phyloP scores from a whole-genome alignment of 441 rosid genomes.

The Brassica balearica region DNA sequence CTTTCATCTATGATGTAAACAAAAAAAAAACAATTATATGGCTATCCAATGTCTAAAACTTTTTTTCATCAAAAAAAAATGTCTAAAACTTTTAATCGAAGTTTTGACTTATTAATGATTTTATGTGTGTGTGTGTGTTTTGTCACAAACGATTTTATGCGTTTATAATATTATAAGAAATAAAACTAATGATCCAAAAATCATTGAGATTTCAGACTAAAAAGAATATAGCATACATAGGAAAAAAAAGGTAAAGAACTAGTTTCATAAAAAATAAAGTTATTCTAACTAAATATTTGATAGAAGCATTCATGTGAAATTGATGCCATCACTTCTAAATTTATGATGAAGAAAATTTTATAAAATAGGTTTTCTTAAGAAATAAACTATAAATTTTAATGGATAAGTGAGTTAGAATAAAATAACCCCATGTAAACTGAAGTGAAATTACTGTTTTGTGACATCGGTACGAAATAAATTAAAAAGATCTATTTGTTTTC shows the following conservation, averaged over 20 bases:
- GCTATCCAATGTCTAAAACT: neutral
- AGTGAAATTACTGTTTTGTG: conserved; percentile 13
- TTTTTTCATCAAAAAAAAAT: no score
- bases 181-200: neutral
- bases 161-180: neutral
- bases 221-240: neutral
- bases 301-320: neutral
- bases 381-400: neutral
- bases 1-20: neutral
- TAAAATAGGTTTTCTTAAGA: neutral
- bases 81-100: neutral
- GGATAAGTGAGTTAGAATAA: conserved; percentile 19
- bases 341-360: neutral
- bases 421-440: neutral
- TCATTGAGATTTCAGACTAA: neutral
- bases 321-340: neutral
- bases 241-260: neutral
- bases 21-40: neutral
- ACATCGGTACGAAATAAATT: conserved; percentile 2
- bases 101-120: neutral
- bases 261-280: no score
- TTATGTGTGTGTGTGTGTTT: neutral
- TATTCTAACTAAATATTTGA: neutral
- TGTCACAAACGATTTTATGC: no score
- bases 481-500: neutral